These are phyloP conservation scores for Conticribra guillardii DNA, from an alignment of 108 stramenopile species.

Conservation along the genomic window DNA sequence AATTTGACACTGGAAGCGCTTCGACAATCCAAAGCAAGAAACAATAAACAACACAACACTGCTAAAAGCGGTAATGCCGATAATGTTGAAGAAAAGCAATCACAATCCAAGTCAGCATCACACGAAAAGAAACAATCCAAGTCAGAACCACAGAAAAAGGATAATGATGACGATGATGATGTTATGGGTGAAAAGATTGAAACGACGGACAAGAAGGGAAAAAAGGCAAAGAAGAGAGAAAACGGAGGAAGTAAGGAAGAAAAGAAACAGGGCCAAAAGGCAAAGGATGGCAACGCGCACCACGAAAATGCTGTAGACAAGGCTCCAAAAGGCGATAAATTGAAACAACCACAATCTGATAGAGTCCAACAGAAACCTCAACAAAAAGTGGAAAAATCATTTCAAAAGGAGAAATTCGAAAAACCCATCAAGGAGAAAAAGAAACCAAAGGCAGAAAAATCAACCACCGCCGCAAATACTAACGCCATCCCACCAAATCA, in stretches of 20 bases:
- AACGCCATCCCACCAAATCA: constrained; percentile 73
- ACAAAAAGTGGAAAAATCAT: constrained; percentile 19
- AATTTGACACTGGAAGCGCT: constrained; percentile 12
- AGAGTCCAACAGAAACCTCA: neutral
- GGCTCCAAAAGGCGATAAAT: neutral
- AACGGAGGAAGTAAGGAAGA: constrained; percentile 5
- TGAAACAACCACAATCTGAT: neutral
- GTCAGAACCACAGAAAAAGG: no score
- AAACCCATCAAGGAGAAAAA: constrained; percentile 5
- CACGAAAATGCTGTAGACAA: constrained; percentile 1
- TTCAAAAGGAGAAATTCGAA: constrained; percentile 19
- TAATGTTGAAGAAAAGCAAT: neutral
- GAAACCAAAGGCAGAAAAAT: constrained; percentile 4
- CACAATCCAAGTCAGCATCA: neutral
- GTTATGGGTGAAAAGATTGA: neutral
- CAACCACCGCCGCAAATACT: constrained; percentile 8
- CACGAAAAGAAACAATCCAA: neutral
- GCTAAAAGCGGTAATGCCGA: neutral
- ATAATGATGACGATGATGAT: neutral
- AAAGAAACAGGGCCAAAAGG: constrained; percentile 1
- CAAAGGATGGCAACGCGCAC: constrained; percentile 13
- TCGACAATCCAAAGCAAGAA: constrained; percentile 16
- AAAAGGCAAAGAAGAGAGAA: neutral
- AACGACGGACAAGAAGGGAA: neutral
- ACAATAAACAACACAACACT: neutral